These are phyloP conservation scores for Rhizopus sp. DNA, from an alignment of 371 early-diverging fungal species.

Conservation along the genomic window DNA sequence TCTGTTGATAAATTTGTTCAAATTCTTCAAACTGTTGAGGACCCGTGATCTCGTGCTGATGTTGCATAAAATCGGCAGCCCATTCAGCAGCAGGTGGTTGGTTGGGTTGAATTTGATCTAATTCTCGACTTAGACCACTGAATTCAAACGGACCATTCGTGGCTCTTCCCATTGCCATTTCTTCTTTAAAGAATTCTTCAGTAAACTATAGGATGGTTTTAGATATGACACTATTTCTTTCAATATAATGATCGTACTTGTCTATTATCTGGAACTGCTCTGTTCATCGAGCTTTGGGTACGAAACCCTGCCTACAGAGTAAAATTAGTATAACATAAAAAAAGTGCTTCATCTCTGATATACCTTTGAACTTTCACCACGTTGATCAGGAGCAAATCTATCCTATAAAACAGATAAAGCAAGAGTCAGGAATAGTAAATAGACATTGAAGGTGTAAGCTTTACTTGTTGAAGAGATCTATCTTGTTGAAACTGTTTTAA, in stretches of 20 bases:
- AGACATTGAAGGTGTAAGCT: slow-evolving; percentile 8
- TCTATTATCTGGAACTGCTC: slow-evolving; percentile 10
- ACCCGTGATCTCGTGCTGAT: slow-evolving; percentile 34
- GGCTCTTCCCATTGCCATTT: slow-evolving; percentile 37
- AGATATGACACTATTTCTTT: neutral
- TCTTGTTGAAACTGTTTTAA: slow-evolving; percentile 81
- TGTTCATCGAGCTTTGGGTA: slow-evolving; percentile 19
- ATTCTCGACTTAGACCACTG: slow-evolving; percentile 56
- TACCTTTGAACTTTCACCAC: slow-evolving; percentile 62
- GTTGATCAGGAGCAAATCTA: slow-evolving; percentile 55
- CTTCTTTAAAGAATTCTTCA: slow-evolving; percentile 50
- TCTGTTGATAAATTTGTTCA: slow-evolving; percentile 58
- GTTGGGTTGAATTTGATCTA: slow-evolving; percentile 48
- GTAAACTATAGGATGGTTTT: slow-evolving; percentile 23
- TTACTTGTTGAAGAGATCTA: slow-evolving; percentile 79
- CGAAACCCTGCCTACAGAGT: slow-evolving; percentile 33
- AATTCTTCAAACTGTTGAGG: slow-evolving; percentile 71
- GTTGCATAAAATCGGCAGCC: slow-evolving; percentile 72
- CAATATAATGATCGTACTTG: slow-evolving; percentile 18
- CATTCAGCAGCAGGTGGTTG: slow-evolving; percentile 53
- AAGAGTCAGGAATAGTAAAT: slow-evolving; percentile 5
- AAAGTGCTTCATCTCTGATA: slow-evolving; percentile 6
- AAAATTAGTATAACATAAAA: neutral
- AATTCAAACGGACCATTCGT: slow-evolving; percentile 52
- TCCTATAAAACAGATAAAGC: slow-evolving; percentile 46